Base-by-base conservation (phyloP, 1,284 basidiomycete genomes). In the Ustilago trichophora region DNA sequence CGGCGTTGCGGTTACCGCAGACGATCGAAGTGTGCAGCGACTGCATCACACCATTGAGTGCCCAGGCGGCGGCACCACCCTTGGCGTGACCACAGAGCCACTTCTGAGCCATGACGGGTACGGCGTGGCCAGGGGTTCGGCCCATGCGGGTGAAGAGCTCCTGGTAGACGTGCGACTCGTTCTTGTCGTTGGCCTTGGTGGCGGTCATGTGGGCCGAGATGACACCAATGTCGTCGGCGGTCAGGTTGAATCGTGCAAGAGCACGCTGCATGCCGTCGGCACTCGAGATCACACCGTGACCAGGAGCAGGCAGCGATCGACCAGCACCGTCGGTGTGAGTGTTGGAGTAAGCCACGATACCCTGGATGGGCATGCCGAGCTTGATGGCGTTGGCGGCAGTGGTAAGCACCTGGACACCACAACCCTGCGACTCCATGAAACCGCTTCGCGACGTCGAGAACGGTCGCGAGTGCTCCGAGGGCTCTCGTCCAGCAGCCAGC, bases 401-500 rank as follows among this genome's bases (percentile, higher is more conserved):
- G 93, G 98, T 98, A 69, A 98, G 87, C 42, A 98, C 89, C 78
- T 98, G 95, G 16, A 97, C 91, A 85, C 95, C 96, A 70, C 90
- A 91, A 66, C 95, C 95, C 84, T 96, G 93, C 22, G 92, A 88
- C 83, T 98, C 95, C 95, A 98, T 76, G 69, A 78, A 78, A 44
- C 76, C 76, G 50, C 59, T 57, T 80, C 96, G 91, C 72, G 93
- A 98, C 19, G 90, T 92, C 6, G 95, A 98, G 33, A 94, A 91
- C 22, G 96, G 96, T 62, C 95, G 90, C 49, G 95, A 98, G 91
- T 98, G 95, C 83, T 98, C 95, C 92, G 24, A 75, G 19, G 95
- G 95, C 83, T 98, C 95, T 75, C 96, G 93, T 66, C 96, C 96
- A 88, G 96, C 96, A 9, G 94, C 94, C 77, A 97, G 91, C 83